phyloP scores from a whole-genome alignment of 805 yeast species.

The Cyberlindnera japonica region DNA sequence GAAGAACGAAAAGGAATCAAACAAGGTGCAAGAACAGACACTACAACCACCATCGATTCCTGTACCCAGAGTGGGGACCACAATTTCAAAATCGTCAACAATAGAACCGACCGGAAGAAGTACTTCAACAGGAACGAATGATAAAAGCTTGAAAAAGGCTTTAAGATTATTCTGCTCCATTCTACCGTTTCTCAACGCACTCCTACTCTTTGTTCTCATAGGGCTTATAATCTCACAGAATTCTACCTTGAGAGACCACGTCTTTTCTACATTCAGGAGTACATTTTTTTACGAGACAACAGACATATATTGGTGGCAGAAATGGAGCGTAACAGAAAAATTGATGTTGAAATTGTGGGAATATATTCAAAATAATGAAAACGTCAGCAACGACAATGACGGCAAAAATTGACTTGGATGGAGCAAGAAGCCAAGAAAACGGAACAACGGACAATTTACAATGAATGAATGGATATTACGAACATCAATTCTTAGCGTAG shows the following conservation, averaged over 20 bases:
- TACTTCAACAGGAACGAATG: background rate
- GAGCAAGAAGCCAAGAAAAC: too few species aligned
- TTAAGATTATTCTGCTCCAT: background rate
- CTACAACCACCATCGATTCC: background rate
- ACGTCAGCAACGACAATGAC: too few species aligned
- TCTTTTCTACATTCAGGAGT: constrained; percentile 1
- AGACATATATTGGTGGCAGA: constrained; percentile 24
- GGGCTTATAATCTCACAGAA: constrained; percentile 1
- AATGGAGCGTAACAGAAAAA: constrained; percentile 12
- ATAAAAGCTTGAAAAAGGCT: background rate
- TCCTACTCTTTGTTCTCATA: constrained; percentile 10
- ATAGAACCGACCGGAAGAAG: too few species aligned
- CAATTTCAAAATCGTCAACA: background rate
- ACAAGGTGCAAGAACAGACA: background rate
- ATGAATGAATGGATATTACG: too few species aligned
- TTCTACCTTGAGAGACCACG: constrained; percentile 2
- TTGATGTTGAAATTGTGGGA: constrained; percentile 20
- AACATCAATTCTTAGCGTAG: too few species aligned
- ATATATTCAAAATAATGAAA: constrained; percentile 6
- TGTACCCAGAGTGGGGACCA: background rate
- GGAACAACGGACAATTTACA: too few species aligned
- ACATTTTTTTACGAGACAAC: constrained; percentile 12
- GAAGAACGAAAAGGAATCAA: background rate
- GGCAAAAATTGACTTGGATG: too few species aligned
- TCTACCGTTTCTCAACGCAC: constrained; percentile 10